phyloP scores from a whole-genome alignment of 169 alveolate species.

The Plasmodium knowlesi region DNA sequence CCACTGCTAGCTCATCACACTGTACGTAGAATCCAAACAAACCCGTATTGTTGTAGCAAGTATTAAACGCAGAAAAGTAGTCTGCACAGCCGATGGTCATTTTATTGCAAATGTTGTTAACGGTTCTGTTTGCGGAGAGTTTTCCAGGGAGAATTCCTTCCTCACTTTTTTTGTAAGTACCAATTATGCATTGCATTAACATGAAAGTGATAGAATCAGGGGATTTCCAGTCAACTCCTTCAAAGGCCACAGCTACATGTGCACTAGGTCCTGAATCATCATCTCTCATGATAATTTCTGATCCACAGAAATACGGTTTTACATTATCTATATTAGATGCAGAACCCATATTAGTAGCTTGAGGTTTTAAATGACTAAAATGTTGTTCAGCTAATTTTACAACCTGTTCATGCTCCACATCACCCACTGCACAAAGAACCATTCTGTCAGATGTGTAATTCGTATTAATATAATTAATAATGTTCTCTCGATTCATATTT shows the following conservation, averaged over 20 bases:
- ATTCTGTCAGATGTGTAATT: slow-evolving; percentile 95
- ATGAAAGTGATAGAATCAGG: slow-evolving; percentile 94
- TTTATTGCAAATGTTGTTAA: slow-evolving; percentile 84
- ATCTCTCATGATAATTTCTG: slow-evolving; percentile 81
- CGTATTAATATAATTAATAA: slow-evolving; percentile 89
- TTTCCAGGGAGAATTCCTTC: slow-evolving; percentile 88
- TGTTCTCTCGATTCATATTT: slow-evolving; percentile 89
- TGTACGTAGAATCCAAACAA: slow-evolving; percentile 91
- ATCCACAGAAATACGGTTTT: slow-evolving; percentile 86
- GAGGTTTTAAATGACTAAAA: slow-evolving; percentile 30
- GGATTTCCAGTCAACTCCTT: slow-evolving; percentile 95
- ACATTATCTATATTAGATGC: slow-evolving; percentile 42
- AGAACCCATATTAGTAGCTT: background rate
- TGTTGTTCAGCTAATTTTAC: slow-evolving; percentile 81
- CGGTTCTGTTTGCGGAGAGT: slow-evolving; percentile 86
- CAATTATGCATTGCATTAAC: slow-evolving; percentile 94
- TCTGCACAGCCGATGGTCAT: slow-evolving; percentile 90
- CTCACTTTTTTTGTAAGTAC: slow-evolving; percentile 88
- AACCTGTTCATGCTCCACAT: slow-evolving; percentile 90
- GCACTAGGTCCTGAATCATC: slow-evolving; percentile 90
- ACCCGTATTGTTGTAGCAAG: slow-evolving; percentile 95
- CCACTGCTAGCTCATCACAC: slow-evolving; percentile 89
- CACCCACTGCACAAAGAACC: slow-evolving; percentile 93
- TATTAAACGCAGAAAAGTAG: slow-evolving; percentile 88
- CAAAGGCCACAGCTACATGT: slow-evolving; percentile 92